Evolutionary conservation across 768 basidiomycete species (phyloP), one percentile per base, ranked within the genome.

Genomic region (Podaxis carcinomalis): DNA sequence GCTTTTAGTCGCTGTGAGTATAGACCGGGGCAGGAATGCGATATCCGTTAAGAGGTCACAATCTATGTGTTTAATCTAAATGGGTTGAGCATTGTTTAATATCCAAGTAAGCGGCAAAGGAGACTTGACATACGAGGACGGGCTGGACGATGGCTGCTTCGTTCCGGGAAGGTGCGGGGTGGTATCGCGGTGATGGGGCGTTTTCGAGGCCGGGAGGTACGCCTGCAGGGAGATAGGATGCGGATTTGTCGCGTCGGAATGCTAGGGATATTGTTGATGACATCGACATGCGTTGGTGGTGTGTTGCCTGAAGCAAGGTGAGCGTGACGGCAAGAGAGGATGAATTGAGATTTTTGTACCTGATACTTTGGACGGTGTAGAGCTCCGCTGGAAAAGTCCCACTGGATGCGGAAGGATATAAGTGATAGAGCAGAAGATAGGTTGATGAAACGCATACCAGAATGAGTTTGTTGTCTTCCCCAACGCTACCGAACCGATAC

Each of bases 391-490:
- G 90, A 94, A 69, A 96, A 97, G 72, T 95, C 95, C 95, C 95
- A 98, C 92, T 94, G 13, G 56, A 42, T 32, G 37, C 51, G 51
- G 11, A 36, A 60, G 7, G 32, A 32, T 40, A 59, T 74, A 47
- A 66, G 40, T 21, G 44, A 25, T 2, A 28, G 3, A 3, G 10
- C 40, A 56, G 62, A 58, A 37, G 4, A 61, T 14, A 49, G 36
- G n/a, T 7, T 13, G 59, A 23, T 14, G 27, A 39, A 25, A 54
- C 19, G 72, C 84, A 57, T 70, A 95, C 95, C 65, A 98, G 69
- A 47, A 97, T 90, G 4, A 99, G 69, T 70, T 95, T 95, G 70
- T 95, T 97, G 68, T 99, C 97, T 72, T 98, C 96, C 16, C 95
- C 97, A 2, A 98, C 93, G 68, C 93, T 95, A 1, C 90, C 94